Evolutionary conservation across 75 land plant genomes (phyloP).

Genomic region (Cunninghamia lanceolata): DNA sequence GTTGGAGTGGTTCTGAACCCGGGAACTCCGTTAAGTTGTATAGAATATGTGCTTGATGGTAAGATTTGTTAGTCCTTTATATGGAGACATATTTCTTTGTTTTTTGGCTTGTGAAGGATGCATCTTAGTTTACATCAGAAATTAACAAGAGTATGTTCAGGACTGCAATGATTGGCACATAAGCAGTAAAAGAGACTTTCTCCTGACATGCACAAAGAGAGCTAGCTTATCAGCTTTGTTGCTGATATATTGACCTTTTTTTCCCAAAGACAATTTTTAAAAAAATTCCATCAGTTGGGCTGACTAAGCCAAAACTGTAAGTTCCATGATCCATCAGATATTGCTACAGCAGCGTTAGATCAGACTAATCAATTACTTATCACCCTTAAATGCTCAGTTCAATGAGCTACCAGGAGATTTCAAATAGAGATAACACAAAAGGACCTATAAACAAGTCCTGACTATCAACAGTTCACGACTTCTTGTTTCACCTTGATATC

Average conservation of each 20-base stretch:
- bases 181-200: neutral
- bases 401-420: neutral
- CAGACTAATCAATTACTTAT: neutral
- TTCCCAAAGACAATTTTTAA: too few relatives aligned
- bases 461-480: neutral
- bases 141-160: neutral
- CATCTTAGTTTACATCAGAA: neutral
- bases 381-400: neutral
- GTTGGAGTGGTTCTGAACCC: constrained; percentile 98
- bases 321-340: too few relatives aligned
- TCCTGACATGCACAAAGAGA: neutral
- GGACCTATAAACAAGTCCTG: neutral
- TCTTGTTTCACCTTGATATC: neutral
- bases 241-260: too few relatives aligned
- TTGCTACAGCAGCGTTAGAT: neutral
- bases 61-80: constrained; percentile 13
- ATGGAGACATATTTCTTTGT: neutral
- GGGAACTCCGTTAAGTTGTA: constrained; percentile 76
- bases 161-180: neutral
- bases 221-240: neutral
- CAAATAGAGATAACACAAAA: neutral
- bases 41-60: constrained; percentile 98
- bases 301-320: neutral
- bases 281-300: neutral
- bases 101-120: neutral